phyloP scores from a whole-genome alignment of 228 moss, liverwort and hornwort genomes.

The Sphagnum fallax region DNA sequence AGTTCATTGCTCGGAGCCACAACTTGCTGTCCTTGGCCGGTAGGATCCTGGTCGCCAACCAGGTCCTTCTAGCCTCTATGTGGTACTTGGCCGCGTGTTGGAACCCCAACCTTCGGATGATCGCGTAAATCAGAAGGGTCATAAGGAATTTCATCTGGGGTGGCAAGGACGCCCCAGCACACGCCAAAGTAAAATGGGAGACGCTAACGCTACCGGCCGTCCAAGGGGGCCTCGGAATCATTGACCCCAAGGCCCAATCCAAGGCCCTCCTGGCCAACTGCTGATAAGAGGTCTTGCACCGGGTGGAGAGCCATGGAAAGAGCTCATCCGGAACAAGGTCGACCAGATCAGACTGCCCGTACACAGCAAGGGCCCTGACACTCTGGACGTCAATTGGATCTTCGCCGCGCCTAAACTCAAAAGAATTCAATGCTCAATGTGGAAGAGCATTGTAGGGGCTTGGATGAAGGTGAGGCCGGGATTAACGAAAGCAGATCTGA shows the following conservation, averaged over 20 bases:
- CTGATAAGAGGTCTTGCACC: too few relatives aligned
- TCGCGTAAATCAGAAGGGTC: neutral
- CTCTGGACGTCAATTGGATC: neutral
- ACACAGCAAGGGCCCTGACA: too few relatives aligned
- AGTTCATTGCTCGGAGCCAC: neutral
- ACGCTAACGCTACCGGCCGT: too few relatives aligned
- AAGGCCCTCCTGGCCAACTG: too few relatives aligned
- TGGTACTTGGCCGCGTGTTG: neutral
- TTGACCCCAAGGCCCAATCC: too few relatives aligned
- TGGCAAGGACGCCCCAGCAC: too few relatives aligned
- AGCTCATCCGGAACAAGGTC: too few relatives aligned
- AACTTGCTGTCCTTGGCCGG: neutral
- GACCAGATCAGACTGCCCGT: neutral
- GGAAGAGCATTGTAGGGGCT: too few relatives aligned
- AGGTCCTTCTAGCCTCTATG: neutral
- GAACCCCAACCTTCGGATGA: neutral
- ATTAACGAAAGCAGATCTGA: rapidly evolving
- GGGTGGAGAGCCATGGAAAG: too few relatives aligned
- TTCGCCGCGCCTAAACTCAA: neutral
- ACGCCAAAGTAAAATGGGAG: too few relatives aligned
- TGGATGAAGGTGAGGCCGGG: neutral
- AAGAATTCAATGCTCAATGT: neutral
- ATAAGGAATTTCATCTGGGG: neutral
- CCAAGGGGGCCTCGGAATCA: too few relatives aligned
- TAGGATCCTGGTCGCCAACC: neutral